Conservation (phyloP, 805 yeast species). For the Myxozyma monticola region DNA sequence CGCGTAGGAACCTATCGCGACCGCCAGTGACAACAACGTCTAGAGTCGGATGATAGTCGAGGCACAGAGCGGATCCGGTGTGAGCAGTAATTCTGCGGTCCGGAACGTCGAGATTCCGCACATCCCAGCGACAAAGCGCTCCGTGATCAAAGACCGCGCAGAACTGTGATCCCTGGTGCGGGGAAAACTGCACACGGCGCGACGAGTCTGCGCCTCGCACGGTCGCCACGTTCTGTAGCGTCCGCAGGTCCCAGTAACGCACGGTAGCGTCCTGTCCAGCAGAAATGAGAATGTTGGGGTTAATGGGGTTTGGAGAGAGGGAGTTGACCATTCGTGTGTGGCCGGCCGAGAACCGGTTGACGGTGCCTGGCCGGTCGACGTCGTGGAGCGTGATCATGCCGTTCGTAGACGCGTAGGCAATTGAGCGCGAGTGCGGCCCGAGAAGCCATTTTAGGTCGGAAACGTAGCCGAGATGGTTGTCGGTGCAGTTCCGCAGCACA, state of each 20-base stretch:
- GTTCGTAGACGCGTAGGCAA: slow-evolving; percentile 29
- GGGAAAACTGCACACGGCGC: slow-evolving; percentile 56
- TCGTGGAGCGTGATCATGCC: slow-evolving; percentile 40
- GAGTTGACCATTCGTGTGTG: slow-evolving; percentile 53
- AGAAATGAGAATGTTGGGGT: slow-evolving; percentile 58
- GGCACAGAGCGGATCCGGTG: slow-evolving; percentile 82
- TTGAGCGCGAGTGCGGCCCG: slow-evolving; percentile 23
- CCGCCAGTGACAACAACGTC: slow-evolving; percentile 91
- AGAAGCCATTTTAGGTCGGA: slow-evolving; percentile 40
- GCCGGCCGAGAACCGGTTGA: slow-evolving; percentile 33
- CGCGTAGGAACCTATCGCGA: slow-evolving; percentile 77
- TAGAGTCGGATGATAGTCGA: slow-evolving; percentile 83
- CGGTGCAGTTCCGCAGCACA: slow-evolving; percentile 9
- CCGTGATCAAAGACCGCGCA: slow-evolving; percentile 90
- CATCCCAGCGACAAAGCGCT: slow-evolving; percentile 79
- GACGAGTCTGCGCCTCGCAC: slow-evolving; percentile 70
- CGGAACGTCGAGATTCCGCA: slow-evolving; percentile 58
- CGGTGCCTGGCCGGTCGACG: slow-evolving; percentile 27
- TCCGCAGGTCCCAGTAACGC: slow-evolving; percentile 80
- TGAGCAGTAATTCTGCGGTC: slow-evolving; percentile 85
- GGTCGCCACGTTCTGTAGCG: slow-evolving; percentile 53
- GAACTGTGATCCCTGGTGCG: slow-evolving; percentile 55
- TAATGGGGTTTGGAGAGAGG: slow-evolving; percentile 68
- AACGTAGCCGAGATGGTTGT: slow-evolving; percentile 36
- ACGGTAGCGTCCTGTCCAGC: slow-evolving; percentile 79